These are phyloP conservation scores for Lachancea meyersii DNA, from an alignment of 805 yeast species.

Conservation along the genomic window DNA sequence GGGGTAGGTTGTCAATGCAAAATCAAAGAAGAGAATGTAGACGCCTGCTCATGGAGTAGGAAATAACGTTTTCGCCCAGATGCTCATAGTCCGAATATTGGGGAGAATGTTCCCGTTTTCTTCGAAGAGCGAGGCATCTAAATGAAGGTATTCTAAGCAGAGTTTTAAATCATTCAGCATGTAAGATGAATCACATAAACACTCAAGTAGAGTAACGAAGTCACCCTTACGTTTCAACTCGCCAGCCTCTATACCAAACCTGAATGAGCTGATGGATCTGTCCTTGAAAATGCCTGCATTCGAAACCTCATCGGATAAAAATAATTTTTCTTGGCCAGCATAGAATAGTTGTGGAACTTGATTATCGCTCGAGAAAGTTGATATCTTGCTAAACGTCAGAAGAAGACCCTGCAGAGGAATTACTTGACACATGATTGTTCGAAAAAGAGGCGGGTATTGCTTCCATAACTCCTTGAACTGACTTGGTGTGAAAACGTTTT, in stretches of 20 bases:
- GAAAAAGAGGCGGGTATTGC: conserved; percentile 3
- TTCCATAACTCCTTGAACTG: neutral
- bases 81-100: neutral
- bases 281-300: neutral
- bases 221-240: neutral
- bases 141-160: neutral
- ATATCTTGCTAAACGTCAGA: neutral
- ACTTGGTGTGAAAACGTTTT: neutral
- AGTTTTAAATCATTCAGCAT: neutral
- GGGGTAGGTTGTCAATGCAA: too few species aligned
- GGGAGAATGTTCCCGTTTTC: neutral
- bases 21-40: too few species aligned
- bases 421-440: neutral
- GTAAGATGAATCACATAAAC: neutral
- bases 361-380: neutral
- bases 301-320: neutral
- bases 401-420: conserved; percentile 4
- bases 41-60: neutral
- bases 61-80: neutral
- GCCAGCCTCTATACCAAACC: neutral
- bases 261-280: neutral
- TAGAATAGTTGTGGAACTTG: neutral
- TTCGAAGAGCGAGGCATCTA: neutral
- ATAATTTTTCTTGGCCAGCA: neutral
- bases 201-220: neutral